phyloP scores from a whole-genome alignment of 1,139 yeast species.

The Sugiyamaella paludigena region DNA sequence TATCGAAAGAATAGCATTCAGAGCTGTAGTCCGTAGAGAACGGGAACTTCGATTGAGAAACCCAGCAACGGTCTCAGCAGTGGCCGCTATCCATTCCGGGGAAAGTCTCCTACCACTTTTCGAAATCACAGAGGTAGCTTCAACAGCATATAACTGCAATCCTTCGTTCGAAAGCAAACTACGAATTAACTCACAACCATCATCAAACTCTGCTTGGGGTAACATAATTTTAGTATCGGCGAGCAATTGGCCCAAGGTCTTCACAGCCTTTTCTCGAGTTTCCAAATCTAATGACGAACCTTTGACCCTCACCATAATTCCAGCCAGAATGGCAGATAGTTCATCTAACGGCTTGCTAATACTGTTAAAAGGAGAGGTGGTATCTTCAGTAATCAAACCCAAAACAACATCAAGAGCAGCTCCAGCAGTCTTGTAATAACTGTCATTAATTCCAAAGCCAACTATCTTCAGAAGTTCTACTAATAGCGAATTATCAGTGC shows the following conservation, averaged over 20 bases:
- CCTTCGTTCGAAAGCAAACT: slow-evolving; percentile 34
- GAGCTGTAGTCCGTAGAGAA: slow-evolving; percentile 29
- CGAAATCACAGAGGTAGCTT: slow-evolving; percentile 28
- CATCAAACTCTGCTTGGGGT: slow-evolving; percentile 9
- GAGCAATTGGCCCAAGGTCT: slow-evolving; percentile 32
- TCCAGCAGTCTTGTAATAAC: slow-evolving; percentile 51
- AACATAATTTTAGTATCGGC: slow-evolving; percentile 1
- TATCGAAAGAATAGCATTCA: slow-evolving; percentile 26
- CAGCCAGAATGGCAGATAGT: slow-evolving; percentile 22
- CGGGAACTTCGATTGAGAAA: slow-evolving; percentile 30
- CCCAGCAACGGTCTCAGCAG: slow-evolving; percentile 22
- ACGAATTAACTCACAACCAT: slow-evolving; percentile 25
- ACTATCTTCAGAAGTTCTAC: slow-evolving; percentile 40
- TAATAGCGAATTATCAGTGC: slow-evolving; percentile 27
- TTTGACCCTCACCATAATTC: slow-evolving; percentile 41
- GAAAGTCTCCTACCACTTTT: slow-evolving; percentile 9
- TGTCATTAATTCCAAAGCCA: slow-evolving; percentile 44
- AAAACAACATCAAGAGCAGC: slow-evolving; percentile 50
- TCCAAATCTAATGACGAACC: slow-evolving; percentile 50
- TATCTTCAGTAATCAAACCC: slow-evolving; percentile 35
- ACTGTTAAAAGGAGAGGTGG: slow-evolving; percentile 9
- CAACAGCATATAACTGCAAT: slow-evolving; percentile 31
- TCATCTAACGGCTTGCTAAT: slow-evolving; percentile 31
- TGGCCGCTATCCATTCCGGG: slow-evolving; percentile 24
- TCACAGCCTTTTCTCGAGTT: slow-evolving; percentile 49